Base-by-base conservation (phyloP, 352 stramenopile genomes). In the Phytophthora litchii region DNA sequence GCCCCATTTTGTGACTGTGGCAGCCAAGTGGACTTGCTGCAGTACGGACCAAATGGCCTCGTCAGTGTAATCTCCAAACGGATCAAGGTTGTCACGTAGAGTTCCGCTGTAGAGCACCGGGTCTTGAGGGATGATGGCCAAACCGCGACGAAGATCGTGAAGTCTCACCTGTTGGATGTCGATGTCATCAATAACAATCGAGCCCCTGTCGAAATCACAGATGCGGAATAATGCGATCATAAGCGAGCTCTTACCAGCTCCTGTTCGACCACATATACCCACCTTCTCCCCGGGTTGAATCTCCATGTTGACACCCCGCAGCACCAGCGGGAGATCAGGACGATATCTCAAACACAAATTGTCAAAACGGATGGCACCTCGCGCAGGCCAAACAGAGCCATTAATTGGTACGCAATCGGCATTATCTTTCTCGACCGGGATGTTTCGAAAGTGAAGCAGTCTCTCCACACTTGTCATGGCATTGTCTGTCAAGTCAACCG, bases 81-180 rank as follows among this genome's bases (percentile, higher is more conserved):
- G 94, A 59, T 98, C 92, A 5, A 98, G 64, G 72, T 98, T 98
- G n/a, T 82, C 84, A 9, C 90, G 76, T 7, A 98, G 69, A 16
- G 77, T 89, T 12, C 94, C 94, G 38, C 76, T 89, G 64, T 97
- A 98, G 17, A 98, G 62, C n/a, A 98, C 88, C 10, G 94, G 92
- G 59, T 98, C 91, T 49, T 79, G 69, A 16, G 95, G 68, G 31
- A 88, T 83, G 21, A 90, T 85, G 2, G 74, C 61, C 35, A 90
- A 54, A 1, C 65, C 60, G 2, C 47, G 52, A 4, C 80, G 78
- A 13, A 91, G 48, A 8, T 77, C 40, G 12, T 42, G 40, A n/a
- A 89, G 50, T 21, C 55, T 44, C n/a, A 91, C 37, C 2, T 45
- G 52, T 16, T 64, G 49, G 46, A 88, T 89, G 63, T 97, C 80